Conservation (phyloP, 441 rosid genomes). For the Pelargonium hybrid region DNA sequence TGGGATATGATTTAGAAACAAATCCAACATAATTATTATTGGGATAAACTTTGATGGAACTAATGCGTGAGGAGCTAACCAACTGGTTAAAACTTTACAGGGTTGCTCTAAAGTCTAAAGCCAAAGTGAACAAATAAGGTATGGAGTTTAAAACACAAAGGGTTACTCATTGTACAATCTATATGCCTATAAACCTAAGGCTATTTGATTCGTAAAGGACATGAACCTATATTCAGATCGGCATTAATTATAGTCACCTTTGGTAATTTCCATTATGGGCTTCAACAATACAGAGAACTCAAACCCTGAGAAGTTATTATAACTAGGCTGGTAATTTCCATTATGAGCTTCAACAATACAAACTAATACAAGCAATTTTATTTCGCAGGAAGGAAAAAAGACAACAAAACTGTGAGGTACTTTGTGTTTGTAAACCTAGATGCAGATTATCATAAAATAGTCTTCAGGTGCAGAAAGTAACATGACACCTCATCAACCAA, state of each 20-base stretch:
- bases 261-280: not conserved
- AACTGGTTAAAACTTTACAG: not conserved
- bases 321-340: not conserved
- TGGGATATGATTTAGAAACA: not conserved
- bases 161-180: not conserved
- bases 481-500: not conserved
- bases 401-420: not conserved
- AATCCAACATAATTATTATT: not conserved
- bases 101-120: not conserved
- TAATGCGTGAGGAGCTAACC: not conserved
- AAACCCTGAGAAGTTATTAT: not conserved
- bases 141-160: slow-evolving; percentile 2
- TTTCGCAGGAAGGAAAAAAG: not conserved
- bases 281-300: not conserved
- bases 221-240: slow-evolving; percentile 11
- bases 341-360: not conserved
- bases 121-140: not conserved
- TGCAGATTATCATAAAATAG: not conserved
- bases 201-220: slow-evolving; percentile 13
- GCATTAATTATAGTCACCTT: not conserved
- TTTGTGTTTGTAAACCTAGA: not conserved
- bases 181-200: not conserved
- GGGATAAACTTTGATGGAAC: not conserved
- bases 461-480: not conserved
- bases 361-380: not conserved